phyloP scores from a whole-genome alignment of 148 eudicot genomes.

The Spergularia bocconei region DNA sequence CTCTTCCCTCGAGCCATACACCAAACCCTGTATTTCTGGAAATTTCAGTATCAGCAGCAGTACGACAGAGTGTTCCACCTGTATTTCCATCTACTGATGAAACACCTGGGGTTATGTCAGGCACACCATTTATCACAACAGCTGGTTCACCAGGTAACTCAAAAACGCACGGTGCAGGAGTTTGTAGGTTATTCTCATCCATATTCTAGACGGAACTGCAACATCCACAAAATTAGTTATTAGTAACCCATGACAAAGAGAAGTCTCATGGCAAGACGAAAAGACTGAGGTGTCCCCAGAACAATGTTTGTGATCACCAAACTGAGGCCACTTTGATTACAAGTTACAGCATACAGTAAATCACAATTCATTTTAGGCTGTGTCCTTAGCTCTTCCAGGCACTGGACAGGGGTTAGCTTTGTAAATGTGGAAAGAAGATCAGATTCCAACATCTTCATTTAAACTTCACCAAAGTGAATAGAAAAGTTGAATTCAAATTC shows the following conservation, averaged over 20 bases:
- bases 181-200: slow-evolving; percentile 38
- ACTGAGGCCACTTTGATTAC: neutral
- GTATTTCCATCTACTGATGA: neutral
- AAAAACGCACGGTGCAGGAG: slow-evolving; percentile 34
- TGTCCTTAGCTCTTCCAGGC: too few species aligned
- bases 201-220: slow-evolving; percentile 18
- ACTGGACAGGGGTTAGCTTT: too few species aligned
- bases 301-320: neutral
- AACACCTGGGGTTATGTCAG: slow-evolving; percentile 26
- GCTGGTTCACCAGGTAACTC: slow-evolving; percentile 81
- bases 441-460: too few species aligned
- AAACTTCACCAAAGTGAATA: too few species aligned
- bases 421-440: too few species aligned
- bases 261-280: neutral
- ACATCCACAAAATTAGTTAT: neutral
- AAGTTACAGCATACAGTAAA: too few species aligned
- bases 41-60: slow-evolving; percentile 23
- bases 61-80: slow-evolving; percentile 11
- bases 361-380: too few species aligned
- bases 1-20: slow-evolving; percentile 72
- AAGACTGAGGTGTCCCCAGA: neutral
- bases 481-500: too few species aligned
- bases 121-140: slow-evolving; percentile 64
- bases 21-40: slow-evolving; percentile 43
- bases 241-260: neutral